A percentile compares a stretch with the other conserved stretches of the same genome.
Evolutionary conservation across 768 basidiomycete species (phyloP).

Genomic region (Cubamyces lactineus): DNA sequence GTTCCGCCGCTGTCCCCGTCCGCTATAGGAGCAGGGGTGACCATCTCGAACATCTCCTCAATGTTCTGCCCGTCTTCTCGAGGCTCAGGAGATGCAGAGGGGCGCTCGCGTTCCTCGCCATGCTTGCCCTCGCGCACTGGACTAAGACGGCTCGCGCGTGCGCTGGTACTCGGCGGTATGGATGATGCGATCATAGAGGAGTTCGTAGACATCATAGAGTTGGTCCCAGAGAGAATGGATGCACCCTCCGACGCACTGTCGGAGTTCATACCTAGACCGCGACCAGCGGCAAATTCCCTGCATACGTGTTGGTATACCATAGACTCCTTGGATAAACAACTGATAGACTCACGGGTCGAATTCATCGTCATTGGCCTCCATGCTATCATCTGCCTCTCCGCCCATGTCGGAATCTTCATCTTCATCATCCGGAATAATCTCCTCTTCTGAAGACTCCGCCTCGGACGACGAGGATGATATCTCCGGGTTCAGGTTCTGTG

Average conservation of each 20-base stretch:
- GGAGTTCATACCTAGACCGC: slow-evolving; percentile 45
- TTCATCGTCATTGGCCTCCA: slow-evolving; percentile 57
- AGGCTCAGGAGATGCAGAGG: slow-evolving; percentile 31
- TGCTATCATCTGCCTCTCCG: slow-evolving; percentile 36
- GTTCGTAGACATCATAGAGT: slow-evolving; percentile 52
- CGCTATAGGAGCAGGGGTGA: slow-evolving; percentile 41
- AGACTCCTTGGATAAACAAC: not conserved
- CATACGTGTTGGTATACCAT: too few species aligned
- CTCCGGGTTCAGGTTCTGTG: slow-evolving; percentile 49
- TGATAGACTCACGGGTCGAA: slow-evolving; percentile 71
- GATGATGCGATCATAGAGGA: slow-evolving; percentile 58
- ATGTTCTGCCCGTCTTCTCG: slow-evolving; percentile 31
- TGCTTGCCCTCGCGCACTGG: slow-evolving; percentile 50
- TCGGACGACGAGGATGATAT: slow-evolving; percentile 44
- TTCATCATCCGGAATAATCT: slow-evolving; percentile 40
- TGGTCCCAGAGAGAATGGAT: slow-evolving; percentile 59
- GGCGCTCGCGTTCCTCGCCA: slow-evolving; percentile 31
- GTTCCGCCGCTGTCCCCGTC: slow-evolving; percentile 13
- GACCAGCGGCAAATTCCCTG: slow-evolving; percentile 71
- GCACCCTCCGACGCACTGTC: slow-evolving; percentile 66
- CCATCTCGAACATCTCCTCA: slow-evolving; percentile 58
- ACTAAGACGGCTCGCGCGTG: slow-evolving; percentile 32
- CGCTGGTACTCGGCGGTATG: slow-evolving; percentile 47
- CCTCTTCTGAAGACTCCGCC: slow-evolving; percentile 42
- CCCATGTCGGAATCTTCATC: slow-evolving; percentile 56